phyloP scores from a whole-genome alignment of 2,329 filamentous ascomycete genomes.

The Xylariaceae sp. region DNA sequence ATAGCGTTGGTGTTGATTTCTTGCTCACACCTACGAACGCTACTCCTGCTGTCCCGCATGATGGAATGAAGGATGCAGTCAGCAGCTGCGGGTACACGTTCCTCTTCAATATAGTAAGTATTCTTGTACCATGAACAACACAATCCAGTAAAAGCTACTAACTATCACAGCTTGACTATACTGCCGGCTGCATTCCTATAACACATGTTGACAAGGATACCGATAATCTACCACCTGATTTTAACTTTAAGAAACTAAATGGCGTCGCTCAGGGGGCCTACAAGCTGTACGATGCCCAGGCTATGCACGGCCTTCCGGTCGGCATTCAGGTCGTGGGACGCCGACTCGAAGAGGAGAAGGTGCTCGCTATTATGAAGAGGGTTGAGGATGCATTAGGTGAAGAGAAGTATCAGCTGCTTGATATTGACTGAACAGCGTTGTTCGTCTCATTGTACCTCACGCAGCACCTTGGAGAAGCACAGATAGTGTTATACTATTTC shows the following conservation, averaged over 20 bases:
- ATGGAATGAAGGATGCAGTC: slow-evolving; percentile 83
- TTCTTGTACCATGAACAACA: not conserved
- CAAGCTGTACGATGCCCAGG: slow-evolving; percentile 79
- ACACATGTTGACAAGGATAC: slow-evolving; percentile 77
- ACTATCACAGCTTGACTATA: slow-evolving; percentile 74
- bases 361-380: slow-evolving; percentile 78
- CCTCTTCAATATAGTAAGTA: slow-evolving; percentile 81
- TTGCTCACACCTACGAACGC: slow-evolving; percentile 87
- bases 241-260: slow-evolving; percentile 70
- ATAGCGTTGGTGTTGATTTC: slow-evolving; percentile 73
- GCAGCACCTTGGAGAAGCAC: too few relatives aligned
- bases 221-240: slow-evolving; percentile 68
- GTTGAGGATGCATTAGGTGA: slow-evolving; percentile 75
- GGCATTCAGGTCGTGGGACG: slow-evolving; percentile 83
- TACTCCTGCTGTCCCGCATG: slow-evolving; percentile 85
- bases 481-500: too few relatives aligned
- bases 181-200: slow-evolving; percentile 80
- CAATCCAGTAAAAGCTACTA: slow-evolving; percentile 1
- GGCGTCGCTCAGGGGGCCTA: slow-evolving; percentile 83
- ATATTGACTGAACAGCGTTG: slow-evolving; percentile 51
- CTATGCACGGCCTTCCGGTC: slow-evolving; percentile 88
- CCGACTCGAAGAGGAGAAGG: slow-evolving; percentile 85
- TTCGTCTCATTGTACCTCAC: too few relatives aligned
- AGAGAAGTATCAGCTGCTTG: slow-evolving; percentile 58
- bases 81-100: slow-evolving; percentile 93